These are phyloP conservation scores for Podospora conica DNA, from an alignment of 495 filamentous ascomycete genomes.

Conservation along the genomic window DNA sequence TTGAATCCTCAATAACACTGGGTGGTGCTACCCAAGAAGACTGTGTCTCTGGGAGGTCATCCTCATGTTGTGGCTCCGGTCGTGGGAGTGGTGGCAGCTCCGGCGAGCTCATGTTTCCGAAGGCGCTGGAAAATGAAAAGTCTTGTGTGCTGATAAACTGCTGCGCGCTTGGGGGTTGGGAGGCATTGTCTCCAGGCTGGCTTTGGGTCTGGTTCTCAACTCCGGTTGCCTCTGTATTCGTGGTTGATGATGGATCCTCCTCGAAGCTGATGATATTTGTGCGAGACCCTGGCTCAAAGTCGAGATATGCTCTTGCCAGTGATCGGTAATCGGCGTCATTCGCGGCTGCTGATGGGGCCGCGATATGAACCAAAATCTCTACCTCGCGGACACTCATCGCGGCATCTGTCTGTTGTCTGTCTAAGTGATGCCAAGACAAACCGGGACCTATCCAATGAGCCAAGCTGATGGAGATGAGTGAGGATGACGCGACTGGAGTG, in stretches of 20 bases:
- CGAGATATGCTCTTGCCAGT: slow-evolving; percentile 54
- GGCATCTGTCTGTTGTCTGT: background rate
- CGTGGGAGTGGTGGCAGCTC: slow-evolving; percentile 14
- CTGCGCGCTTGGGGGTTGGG: background rate
- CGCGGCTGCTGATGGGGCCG: slow-evolving; percentile 52
- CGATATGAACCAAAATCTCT: slow-evolving; percentile 66
- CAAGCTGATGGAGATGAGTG: no score
- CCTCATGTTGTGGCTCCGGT: background rate
- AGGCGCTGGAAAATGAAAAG: slow-evolving; percentile 41
- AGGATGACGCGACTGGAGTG: background rate
- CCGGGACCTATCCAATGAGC: background rate
- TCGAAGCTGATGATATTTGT: slow-evolving; percentile 2
- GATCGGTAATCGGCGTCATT: slow-evolving; percentile 61
- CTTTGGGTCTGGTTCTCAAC: background rate
- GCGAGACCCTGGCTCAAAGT: slow-evolving; percentile 42
- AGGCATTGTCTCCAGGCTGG: background rate
- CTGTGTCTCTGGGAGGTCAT: slow-evolving; percentile 7
- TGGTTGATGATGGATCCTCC: background rate
- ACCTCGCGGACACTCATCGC: slow-evolving; percentile 13
- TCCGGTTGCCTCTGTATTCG: background rate
- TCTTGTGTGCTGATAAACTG: slow-evolving; percentile 10
- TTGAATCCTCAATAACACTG: slow-evolving; percentile 38
- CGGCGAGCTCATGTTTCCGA: slow-evolving; percentile 41
- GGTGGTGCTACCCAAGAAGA: slow-evolving; percentile 35
- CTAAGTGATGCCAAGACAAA: background rate